A percentile compares a stretch with the other conserved stretches of the same genome.
Conservation (phyloP, 805 yeast species). For the Candida endomychidarum region DNA sequence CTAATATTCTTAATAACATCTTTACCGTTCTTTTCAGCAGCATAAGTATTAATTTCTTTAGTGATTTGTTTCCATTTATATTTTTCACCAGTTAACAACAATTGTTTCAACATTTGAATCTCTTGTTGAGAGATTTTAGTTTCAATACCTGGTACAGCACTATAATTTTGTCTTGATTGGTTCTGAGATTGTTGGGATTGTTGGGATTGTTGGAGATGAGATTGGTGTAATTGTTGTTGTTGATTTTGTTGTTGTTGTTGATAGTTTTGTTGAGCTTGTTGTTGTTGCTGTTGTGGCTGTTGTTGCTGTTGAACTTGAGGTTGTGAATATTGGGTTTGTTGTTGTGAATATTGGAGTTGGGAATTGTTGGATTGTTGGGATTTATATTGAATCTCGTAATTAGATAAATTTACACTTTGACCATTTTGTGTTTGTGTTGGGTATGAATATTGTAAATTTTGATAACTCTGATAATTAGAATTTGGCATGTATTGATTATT, state of each 20-base stretch:
- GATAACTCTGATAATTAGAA: conserved; percentile 1
- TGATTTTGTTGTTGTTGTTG: background rate
- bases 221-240: background rate
- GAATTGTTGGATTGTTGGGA: background rate
- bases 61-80: conserved; percentile 63
- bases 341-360: conserved; percentile 4
- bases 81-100: conserved; percentile 53
- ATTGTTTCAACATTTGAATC: conserved; percentile 43
- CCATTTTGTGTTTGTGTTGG: background rate
- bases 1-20: conserved; percentile 40
- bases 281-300: background rate
- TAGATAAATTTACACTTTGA: conserved; percentile 2
- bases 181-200: background rate
- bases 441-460: conserved; percentile 4
- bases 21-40: conserved; percentile 16
- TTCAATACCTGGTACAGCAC: conserved; percentile 7
- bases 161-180: conserved; percentile 1
- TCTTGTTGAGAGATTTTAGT: conserved; percentile 44
- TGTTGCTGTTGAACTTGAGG: background rate
- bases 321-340: background rate
- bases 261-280: background rate
- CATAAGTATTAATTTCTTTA: conserved; percentile 27
- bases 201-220: background rate
- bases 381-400: conserved; percentile 3
- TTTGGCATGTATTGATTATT: conserved; percentile 6